Evolutionary conservation across 208 protist genomes (phyloP).

Genomic region (Leishmania arabica): DNA sequence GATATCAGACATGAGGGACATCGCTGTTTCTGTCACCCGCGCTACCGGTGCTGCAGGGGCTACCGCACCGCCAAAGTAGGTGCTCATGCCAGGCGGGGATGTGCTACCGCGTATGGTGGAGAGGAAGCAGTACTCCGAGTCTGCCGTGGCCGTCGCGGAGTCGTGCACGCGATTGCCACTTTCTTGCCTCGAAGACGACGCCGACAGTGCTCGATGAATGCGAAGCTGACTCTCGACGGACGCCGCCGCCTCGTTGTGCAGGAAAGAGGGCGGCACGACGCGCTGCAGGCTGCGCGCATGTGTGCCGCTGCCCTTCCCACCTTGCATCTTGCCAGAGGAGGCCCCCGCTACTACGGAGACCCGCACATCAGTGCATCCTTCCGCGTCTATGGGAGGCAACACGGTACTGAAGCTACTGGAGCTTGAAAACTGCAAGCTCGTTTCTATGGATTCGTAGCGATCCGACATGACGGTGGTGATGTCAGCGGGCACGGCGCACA

Average conservation of each 20-base stretch:
- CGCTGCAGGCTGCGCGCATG: not conserved
- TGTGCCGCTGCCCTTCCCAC: not conserved
- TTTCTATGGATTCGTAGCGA: not conserved
- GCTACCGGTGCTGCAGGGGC: not conserved
- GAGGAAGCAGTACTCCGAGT: constrained; percentile 8
- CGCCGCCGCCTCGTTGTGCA: not conserved
- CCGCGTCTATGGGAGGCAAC: not conserved
- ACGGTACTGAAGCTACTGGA: constrained; percentile 22
- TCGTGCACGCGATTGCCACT: not conserved
- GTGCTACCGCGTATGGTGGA: constrained; percentile 10
- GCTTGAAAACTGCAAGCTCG: constrained; percentile 13
- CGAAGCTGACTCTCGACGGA: not conserved
- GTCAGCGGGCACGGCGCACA: not conserved
- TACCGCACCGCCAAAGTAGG: constrained; percentile 10
- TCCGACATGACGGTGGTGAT: not conserved
- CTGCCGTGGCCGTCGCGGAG: not conserved
- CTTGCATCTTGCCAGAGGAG: not conserved
- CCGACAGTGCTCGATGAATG: not conserved
- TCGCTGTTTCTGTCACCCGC: not conserved
- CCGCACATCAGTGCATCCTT: not conserved
- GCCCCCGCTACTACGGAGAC: not conserved
- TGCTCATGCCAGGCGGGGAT: constrained; percentile 15
- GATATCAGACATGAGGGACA: not conserved
- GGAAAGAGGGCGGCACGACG: not conserved
- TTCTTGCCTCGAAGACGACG: not conserved